Evolutionary conservation across 2,329 filamentous ascomycete genomes (phyloP), one percentile per base, ranked within the genome.

Genomic region (Pseudogymnoascus sp.): DNA sequence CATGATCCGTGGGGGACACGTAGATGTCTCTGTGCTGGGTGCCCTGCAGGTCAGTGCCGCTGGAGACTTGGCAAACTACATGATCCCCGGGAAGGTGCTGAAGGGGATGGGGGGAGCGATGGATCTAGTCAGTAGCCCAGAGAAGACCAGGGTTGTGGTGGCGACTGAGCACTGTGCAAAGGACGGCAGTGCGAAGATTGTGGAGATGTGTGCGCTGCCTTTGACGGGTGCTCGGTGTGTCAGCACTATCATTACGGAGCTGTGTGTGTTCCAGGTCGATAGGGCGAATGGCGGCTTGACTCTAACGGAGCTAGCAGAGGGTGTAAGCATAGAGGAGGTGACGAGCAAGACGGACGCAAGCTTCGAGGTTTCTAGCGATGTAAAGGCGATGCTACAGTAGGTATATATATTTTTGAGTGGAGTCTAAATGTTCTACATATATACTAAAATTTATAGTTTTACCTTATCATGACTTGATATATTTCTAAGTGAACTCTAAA

Each of bases 51-150:
- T 94, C 19, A 86, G 83, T 64, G 88, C 88, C 0, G 78, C 81
- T 2, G 90, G 90, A 23, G 90, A 95, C 70, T 74, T 95, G 59
- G 90, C 90, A 48, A 94, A 94, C 74, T 95, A 90, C 78, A 94
- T 94, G 86, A 88, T 95, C 63, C 90, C 90, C 0, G 90, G 90
- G 21, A 94, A 92, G 73, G 83, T 90, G 9, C 84, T 91, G 74
- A 94, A 94, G 78, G 90, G 90, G 15, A 94, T 95, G 85, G 90
- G 90, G 62, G 85, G 85, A 26, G 85, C 85, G 15, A 89, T 89
- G 85, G 85, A 89, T 69, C 74, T 89, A 6, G 84, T 89, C 9
- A 84, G 82, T 35, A 88, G 88, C 72, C 85, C 85, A 0, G 82
- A 86, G 65, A 77, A 79, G 67, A 89, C 85, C 65, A 88, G 87